Base-by-base conservation (phyloP, 2,329 filamentous ascomycete species). In the Talaromyces sp. region DNA sequence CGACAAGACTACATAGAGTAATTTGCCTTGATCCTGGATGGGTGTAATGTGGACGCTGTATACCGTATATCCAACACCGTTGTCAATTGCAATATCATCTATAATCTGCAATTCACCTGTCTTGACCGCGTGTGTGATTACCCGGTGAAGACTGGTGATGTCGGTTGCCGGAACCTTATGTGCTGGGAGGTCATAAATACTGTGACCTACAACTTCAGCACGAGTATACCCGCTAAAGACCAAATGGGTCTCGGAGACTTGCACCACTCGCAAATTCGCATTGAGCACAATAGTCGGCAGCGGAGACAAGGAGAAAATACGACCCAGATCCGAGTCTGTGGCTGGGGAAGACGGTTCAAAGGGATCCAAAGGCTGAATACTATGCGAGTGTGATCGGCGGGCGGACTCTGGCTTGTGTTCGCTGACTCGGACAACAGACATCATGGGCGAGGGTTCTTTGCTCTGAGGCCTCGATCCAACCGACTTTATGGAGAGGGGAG, bases 201-300 rank as follows among this genome's bases (percentile, higher is more conserved):
- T 76, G 35, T 68, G 65, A 7, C 77, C 76, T 25, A 82, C 43
- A 10, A 80, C 69, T 31, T 76, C 69, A 6, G 78, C 73, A 54
- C 77, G 74, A 19, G 70, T 61, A 45, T 72, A 64, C 19, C 73
- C 66, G 54, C 76, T 79, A 25, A 79, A 67, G 5, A 69, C 63
- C 25, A 78, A 69, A 69, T 81, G 80, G 66, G 79, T 81, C 39
- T 80, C 73, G 3, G 83, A 85, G 3, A 80, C 77, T 60, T 82
- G 72, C 22, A 77, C 43, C n/a, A 81, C 69, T n/a, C 67, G 70
- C 15, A 79, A 68, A 8, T 74, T 70, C 6, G 73, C 68, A 64
- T 81, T 74, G 15, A 80, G 71, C 33, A 81, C 68, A n/a, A 79
- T 68, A 1, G 77, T 79, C 3, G 79, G 79, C 7, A 72, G 71